Base-by-base conservation (phyloP, 495 filamentous ascomycete genomes). In the Umbilicaria muhlenbergii region DNA sequence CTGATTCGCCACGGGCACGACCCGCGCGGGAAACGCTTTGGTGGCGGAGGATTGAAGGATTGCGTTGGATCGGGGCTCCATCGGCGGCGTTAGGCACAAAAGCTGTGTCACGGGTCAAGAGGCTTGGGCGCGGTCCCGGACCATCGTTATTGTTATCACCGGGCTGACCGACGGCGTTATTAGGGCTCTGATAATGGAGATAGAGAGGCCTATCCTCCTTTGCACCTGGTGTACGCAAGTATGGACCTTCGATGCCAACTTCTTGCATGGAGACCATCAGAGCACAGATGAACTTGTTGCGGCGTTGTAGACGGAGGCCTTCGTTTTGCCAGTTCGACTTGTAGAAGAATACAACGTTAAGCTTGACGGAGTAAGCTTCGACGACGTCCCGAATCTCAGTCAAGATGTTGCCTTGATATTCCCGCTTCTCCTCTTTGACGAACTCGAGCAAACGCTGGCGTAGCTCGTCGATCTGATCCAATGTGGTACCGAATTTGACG, bases 341-440 rank as follows among this genome's bases (percentile, higher is more conserved):
- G 70, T 94, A 94, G 65, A 96, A 94, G 65, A 94, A 95, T 49
- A 95, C 81, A 42, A 98, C 78, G 59, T 95, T 95, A 45, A 98
- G 70, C 10, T 82, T 94, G 51, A 95, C 63, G 12, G 69, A 72
- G 67, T 81, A 75, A 36, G 70, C 75, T 41, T 81, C 75, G 12
- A 64, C 64, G n/a, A 80, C 70, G 19, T 70, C 68, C 13, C 74
- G 71, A 19, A 98, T 68, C 54, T 96, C 89, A 1, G 91, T 95
- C 38, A 95, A 72, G 45, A 96, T 89, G 50, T 87, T 87, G 41
- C 70, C 68, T 46, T 91, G 86, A 61, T 87, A 95, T 57, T 95
- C 91, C 24, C 89, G 81, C 62, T 93, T 89, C 62, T 95, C 87
- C 36, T 68, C 71, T 31, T 74, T 66, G 28, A 93, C 87, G 51